phyloP scores from a whole-genome alignment of 441 rosid species.

The Manihot esculenta region DNA sequence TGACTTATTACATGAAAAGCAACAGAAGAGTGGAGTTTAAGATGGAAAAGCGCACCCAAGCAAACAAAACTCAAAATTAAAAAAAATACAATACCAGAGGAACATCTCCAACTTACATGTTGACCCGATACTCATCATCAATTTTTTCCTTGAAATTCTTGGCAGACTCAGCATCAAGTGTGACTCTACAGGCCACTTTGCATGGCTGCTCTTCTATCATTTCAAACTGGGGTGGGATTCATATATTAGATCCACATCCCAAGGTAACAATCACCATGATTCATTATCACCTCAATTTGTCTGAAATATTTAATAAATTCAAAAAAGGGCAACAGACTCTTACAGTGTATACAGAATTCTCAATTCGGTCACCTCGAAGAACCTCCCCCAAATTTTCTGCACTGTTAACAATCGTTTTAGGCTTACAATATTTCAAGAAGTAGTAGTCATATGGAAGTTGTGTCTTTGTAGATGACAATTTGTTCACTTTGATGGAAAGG shows the following conservation, averaged over 20 bases:
- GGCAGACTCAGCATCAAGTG: slow-evolving; percentile 65
- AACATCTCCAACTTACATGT: slow-evolving; percentile 60
- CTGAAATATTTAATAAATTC: background rate
- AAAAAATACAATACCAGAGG: background rate
- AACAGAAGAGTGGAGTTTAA: background rate
- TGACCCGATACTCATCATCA: slow-evolving; percentile 86
- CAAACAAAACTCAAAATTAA: background rate
- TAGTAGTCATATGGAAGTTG: slow-evolving; percentile 96
- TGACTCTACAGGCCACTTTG: slow-evolving; percentile 59
- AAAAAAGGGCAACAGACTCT: slow-evolving; percentile 29
- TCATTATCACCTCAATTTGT: background rate
- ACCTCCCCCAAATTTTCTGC: slow-evolving; percentile 97
- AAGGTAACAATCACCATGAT: slow-evolving; percentile 8
- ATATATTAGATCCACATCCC: slow-evolving; percentile 23
- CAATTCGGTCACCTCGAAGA: slow-evolving; percentile 96
- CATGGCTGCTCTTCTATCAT: slow-evolving; percentile 86
- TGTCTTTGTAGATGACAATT: slow-evolving; percentile 89
- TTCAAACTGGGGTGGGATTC: slow-evolving; percentile 51
- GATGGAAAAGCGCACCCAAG: background rate
- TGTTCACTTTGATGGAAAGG: slow-evolving; percentile 86
- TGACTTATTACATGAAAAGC: background rate
- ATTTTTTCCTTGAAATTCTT: slow-evolving; percentile 92
- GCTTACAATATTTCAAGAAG: slow-evolving; percentile 79
- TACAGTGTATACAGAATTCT: slow-evolving; percentile 80
- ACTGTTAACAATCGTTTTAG: slow-evolving; percentile 61